Base-by-base conservation (phyloP, 148 eudicot species). In the Talinum fruticosum region DNA sequence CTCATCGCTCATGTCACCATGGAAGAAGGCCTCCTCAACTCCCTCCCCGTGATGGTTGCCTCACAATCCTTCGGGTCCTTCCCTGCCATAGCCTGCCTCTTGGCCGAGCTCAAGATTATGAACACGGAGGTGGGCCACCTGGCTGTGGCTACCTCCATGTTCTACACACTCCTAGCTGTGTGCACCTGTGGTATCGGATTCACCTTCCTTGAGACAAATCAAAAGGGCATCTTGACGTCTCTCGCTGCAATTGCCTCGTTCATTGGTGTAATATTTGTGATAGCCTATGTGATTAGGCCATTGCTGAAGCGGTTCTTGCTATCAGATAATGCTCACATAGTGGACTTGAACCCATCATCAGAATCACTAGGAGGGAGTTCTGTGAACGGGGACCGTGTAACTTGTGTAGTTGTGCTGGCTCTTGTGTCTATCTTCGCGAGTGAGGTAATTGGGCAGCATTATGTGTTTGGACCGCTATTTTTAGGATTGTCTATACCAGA, bases 51-150 rank as follows among this genome's bases (percentile, higher is more conserved):
- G 29, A 10, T 92, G 10, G 91, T 89, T 0, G 81, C 78, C 18
- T 57, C 88, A 6, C 94, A 86, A 65, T 79, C 84, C 37, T 34
- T 92, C 8, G 77, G 83, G 3, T 77, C 91, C 0, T 93, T 93
- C 78, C 90, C 91, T 0, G 88, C 83, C 59, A 80, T 90, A 1
- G 84, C 85, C 21, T 81, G 86, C 54, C 44, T 88, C 16, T 71
- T 91, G 1, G 84, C 85, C 6, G 94, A 91, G 73, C 91, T 93
- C 66, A 84, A 87, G 47, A 83, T 93, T 65, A 84, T 89, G 61
- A 89, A 89, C 85, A 81, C 90, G 0, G 91, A 93, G 21, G 75
- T 90, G 0, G 98, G 97, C 16, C 88, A 88, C 41, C 70, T 91
- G 15, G 92, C 98, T 4, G 49, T 87, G 5, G 75, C 92, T 0